Base-by-base conservation (phyloP, 2,329 filamentous ascomycete genomes). In the Aspergillus persii region DNA sequence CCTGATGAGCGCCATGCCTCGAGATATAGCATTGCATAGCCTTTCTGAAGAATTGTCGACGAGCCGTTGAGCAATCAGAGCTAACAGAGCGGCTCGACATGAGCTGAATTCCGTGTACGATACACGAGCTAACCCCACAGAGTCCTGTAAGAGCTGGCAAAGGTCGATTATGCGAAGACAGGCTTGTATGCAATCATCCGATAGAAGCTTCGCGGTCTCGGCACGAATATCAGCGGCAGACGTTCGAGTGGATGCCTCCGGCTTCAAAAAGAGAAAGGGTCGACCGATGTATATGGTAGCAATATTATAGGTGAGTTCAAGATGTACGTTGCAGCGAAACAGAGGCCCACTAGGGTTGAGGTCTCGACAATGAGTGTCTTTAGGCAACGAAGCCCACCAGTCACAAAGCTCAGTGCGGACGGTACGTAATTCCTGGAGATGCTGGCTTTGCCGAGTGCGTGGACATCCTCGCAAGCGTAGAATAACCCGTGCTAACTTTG, bases 91-190 rank as follows among this genome's bases (percentile, higher is more conserved):
- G 23, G 79, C 79, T 36, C 80, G 79, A 56, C 79, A 81, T 5
- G 79, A 76, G 64, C 77, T 80, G 65, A 81, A 83, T 62, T 83
- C 80, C 7, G 79, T 81, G 64, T 82, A 83, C 4, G 79, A 81
- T 2, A 79, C 77, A 29, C 79, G 74, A 5, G 80, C 80, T 53
- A 83, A 76, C 8, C 80, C 80, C 30, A 79, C 77, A 3, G 73
- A 76, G 41, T 74, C 75, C 53, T 77, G 76, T 1, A 83, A 71
- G 3, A 76, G 67, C 53, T 76, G 75, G 59, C 80, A 81, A 3
- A 80, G 76, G 30, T 79, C 76, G 18, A 83, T 70, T 9, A 80
- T 75, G 49, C 75, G 72, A 47, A 80, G 65, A 7, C 80, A 80
- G 2, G 80, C 80, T 48, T 80, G 72, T 9, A 81, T 76, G 53